Base-by-base conservation (phyloP, 805 yeast genomes). In the Candida ascalaphidarum region DNA sequence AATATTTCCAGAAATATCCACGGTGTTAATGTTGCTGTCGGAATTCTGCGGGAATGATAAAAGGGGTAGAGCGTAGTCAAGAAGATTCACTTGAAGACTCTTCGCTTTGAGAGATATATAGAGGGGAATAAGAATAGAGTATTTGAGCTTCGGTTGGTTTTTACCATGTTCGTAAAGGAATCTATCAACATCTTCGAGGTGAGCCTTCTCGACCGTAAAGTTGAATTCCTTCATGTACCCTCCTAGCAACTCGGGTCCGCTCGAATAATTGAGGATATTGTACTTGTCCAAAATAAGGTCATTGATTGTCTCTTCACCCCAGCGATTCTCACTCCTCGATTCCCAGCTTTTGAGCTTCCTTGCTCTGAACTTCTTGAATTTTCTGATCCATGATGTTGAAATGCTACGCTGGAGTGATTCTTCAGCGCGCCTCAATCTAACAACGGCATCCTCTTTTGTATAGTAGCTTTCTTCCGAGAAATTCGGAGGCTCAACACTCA, bases 21-120 rank as follows among this genome's bases (percentile, higher is more conserved):
- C 41, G 1, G 58, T 48, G 1, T 58, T 55, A 7, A 34, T 29
- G 5, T 28, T 23, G 10, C 45, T 43, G 19, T 47, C 48, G 6
- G 41, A 37, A 31, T 45, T 50, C 8, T 41, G 41, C 2, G 70
- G 70, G 37, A 78, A 71, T 3, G 71, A 65, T 2, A 76, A 38
- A 5, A 77, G 40, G 0, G 86, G 82, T 3, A 74, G 39, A 2
- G 77, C 71, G 43, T 71, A 76, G 43, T 75, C 81, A 32, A 69
- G 57, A 11, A 76, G 41, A 30, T 58, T 63, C 19, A 71, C 47
- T 20, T 62, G 61, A 46, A 69, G 51, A 7, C 56, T 45, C 13
- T 57, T 53, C 21, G 73, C 66, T 31, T 47, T 55, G 8, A 77
- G 41, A n/a, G 58, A 57, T 7, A 73, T 33, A 26, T 57, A 63